Conservation (phyloP, 2,329 filamentous ascomycete species). For the Nemania sp. region DNA sequence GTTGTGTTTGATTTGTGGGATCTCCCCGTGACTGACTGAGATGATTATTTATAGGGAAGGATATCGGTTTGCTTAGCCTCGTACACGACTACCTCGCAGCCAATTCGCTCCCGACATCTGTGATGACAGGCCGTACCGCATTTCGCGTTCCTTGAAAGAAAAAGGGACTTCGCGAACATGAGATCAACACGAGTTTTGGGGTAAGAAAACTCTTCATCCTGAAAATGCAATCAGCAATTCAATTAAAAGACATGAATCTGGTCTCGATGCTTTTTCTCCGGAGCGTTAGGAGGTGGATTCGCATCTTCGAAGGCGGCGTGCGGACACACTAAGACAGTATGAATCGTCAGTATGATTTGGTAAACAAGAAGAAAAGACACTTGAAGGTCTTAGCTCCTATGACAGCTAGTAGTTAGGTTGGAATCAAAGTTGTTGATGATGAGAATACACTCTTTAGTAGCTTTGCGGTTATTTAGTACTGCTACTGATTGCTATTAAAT, state of each 20-base stretch:
- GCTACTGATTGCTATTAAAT: background rate
- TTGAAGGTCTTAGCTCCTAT: background rate
- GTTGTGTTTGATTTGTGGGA: background rate
- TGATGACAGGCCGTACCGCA: background rate
- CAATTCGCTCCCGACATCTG: constrained; percentile 9
- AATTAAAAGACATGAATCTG: background rate
- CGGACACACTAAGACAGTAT: background rate
- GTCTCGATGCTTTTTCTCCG: background rate
- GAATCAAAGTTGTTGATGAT: constrained; percentile 22
- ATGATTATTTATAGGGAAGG: background rate
- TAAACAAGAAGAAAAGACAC: background rate
- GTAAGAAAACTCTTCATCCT: too few species aligned
- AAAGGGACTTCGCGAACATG: too few species aligned
- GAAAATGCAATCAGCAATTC: too few species aligned
- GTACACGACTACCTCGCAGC: constrained; percentile 2
- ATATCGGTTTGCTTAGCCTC: constrained; percentile 8
- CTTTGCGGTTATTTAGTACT: background rate
- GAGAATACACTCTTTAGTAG: background rate
- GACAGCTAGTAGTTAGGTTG: background rate
- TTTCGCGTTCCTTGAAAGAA: background rate
- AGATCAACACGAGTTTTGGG: too few species aligned
- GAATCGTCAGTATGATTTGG: background rate
- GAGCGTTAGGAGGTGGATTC: background rate
- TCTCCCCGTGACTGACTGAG: background rate
- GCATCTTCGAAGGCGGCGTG: background rate